Percentiles rank a stretch among this genome's conserved stretches.
Conservation (phyloP, 805 yeast species). For the Wickerhamiella parazyma region DNA sequence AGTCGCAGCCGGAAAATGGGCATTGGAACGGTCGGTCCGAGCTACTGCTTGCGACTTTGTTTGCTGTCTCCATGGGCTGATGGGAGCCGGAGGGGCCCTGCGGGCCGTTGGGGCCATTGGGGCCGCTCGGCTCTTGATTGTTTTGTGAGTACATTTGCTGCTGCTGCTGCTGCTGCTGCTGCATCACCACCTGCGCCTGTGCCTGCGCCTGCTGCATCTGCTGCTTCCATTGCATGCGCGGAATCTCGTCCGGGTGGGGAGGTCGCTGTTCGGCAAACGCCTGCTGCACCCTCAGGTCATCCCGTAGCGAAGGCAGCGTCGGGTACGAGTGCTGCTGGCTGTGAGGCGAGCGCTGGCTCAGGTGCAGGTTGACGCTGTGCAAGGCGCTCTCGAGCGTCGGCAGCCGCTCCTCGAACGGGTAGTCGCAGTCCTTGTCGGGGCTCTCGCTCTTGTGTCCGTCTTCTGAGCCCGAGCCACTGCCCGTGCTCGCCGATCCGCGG, state of each 20-base stretch:
- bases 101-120: slow-evolving; percentile 2
- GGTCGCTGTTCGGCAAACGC: neutral
- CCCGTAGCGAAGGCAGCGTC: neutral
- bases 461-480: neutral
- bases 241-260: too few species aligned
- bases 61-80: neutral
- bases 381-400: neutral
- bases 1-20: slow-evolving; percentile 35
- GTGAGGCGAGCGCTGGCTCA: neutral
- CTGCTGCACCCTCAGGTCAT: neutral
- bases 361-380: neutral
- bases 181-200: neutral
- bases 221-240: too few species aligned
- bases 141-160: slow-evolving; percentile 18
- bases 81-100: neutral
- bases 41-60: neutral
- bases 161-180: slow-evolving; percentile 7
- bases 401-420: slow-evolving; percentile 1
- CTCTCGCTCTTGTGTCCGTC: slow-evolving; percentile 2
- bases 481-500: neutral
- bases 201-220: neutral
- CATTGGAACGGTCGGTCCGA: slow-evolving; percentile 22
- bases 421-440: neutral
- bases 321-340: neutral
- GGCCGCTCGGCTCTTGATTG: neutral